Percentiles rank a stretch among this genome's conserved stretches.
Conservation (phyloP, 495 filamentous ascomycete genomes). For the Trichoderma virens region DNA sequence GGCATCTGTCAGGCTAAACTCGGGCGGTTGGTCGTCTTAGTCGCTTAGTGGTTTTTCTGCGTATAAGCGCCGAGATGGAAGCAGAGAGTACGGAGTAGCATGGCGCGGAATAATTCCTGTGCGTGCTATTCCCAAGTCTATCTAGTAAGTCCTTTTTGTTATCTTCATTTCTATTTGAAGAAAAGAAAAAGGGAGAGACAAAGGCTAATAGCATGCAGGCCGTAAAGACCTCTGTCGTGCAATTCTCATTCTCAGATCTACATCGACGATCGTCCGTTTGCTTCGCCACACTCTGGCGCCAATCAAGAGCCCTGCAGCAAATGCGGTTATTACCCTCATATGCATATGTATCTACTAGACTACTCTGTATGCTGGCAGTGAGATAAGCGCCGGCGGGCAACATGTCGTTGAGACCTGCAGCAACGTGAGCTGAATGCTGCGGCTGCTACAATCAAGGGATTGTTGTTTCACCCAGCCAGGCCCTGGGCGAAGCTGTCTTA, state of each 20-base stretch:
- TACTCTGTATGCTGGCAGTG: neutral
- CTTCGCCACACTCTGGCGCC: neutral
- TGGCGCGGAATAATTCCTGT: neutral
- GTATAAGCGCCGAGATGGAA: neutral
- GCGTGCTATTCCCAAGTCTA: too few relatives aligned
- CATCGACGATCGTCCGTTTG: neutral
- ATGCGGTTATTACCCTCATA: neutral
- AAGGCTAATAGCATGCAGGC: too few relatives aligned
- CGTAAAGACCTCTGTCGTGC: too few relatives aligned
- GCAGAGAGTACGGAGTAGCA: neutral
- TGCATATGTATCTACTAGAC: neutral
- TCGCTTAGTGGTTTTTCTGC: neutral
- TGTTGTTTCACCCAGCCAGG: neutral
- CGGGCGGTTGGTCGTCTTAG: neutral
- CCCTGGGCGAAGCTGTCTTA: neutral
- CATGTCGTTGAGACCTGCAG: neutral
- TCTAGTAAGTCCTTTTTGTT: too few relatives aligned
- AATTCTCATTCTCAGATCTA: neutral
- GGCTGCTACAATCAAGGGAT: neutral
- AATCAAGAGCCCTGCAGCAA: neutral
- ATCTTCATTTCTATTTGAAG: too few relatives aligned
- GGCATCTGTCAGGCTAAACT: neutral
- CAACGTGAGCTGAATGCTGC: slow-evolving; percentile 2
- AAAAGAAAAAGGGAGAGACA: too few relatives aligned
- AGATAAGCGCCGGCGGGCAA: slow-evolving; percentile 4